Evolutionary conservation across 176 grass and related monocot genomes (phyloP).

Genomic region (Musa troglodytarum): DNA sequence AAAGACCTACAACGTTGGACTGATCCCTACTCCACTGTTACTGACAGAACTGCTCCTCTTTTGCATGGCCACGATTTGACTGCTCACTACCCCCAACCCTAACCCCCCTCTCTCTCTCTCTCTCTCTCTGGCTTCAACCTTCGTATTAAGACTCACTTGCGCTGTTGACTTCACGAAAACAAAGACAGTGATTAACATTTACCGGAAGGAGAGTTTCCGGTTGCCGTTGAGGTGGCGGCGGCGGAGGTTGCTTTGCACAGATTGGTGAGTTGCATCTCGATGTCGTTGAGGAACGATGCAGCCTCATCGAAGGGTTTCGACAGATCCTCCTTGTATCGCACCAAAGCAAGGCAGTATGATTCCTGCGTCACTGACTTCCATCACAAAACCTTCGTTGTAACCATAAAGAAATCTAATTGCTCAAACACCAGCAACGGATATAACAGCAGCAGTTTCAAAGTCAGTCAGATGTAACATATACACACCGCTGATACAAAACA

Average conservation of each 20-base stretch:
- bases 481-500: too few relatives aligned
- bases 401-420: too few relatives aligned
- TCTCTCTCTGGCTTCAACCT: neutral
- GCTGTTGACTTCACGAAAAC: too few relatives aligned
- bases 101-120: too few relatives aligned
- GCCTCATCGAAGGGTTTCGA: slow-evolving; percentile 84
- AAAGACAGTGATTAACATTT: neutral
- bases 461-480: neutral
- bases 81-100: slow-evolving; percentile 22
- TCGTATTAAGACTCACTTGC: too few relatives aligned
- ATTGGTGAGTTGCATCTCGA: slow-evolving; percentile 62
- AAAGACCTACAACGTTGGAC: slow-evolving; percentile 23
- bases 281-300: slow-evolving; percentile 76
- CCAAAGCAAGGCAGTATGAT: slow-evolving; percentile 64
- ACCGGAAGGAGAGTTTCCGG: slow-evolving; percentile 16
- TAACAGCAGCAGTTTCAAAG: too few relatives aligned
- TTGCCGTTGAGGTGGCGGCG: slow-evolving; percentile 12
- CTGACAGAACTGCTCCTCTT: slow-evolving; percentile 70
- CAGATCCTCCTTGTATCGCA: slow-evolving; percentile 83
- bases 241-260: slow-evolving; percentile 40
- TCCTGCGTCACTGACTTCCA: slow-evolving; percentile 28
- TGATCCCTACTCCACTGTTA: slow-evolving; percentile 8
- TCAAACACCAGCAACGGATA: too few relatives aligned
- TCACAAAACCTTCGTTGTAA: too few relatives aligned
- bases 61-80: slow-evolving; percentile 94